Conservation (phyloP, 2,329 filamentous ascomycete genomes). For the Penicillium sclerotiorum region DNA sequence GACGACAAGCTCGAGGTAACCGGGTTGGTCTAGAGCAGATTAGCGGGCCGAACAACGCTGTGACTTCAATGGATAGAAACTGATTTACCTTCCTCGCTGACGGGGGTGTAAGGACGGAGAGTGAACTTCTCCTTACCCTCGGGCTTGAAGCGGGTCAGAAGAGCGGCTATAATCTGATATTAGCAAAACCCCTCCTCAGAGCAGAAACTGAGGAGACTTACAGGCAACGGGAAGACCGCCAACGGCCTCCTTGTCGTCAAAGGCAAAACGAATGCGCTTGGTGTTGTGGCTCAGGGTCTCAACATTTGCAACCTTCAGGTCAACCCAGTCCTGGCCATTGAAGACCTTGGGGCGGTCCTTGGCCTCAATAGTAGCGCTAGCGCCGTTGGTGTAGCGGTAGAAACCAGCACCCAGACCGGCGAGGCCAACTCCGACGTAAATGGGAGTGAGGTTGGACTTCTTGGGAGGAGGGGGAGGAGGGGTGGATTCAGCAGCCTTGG, state of each 20-base stretch:
- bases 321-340: constrained; percentile 84
- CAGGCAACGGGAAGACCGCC: constrained; percentile 81
- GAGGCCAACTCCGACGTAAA: constrained; percentile 54
- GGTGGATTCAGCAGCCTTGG: constrained; percentile 10
- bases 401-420: constrained; percentile 57
- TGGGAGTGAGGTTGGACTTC: constrained; percentile 61
- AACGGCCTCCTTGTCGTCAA: constrained; percentile 80
- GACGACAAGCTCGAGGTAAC: constrained; percentile 84
- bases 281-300: constrained; percentile 91
- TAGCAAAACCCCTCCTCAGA: constrained; percentile 2
- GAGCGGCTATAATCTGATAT: constrained; percentile 56
- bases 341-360: constrained; percentile 59
- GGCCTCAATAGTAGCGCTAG: constrained; percentile 32
- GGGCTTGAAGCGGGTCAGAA: constrained; percentile 90
- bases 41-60: not conserved
- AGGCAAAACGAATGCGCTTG: constrained; percentile 85
- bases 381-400: constrained; percentile 55
- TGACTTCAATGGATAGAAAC: not conserved
- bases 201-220: constrained; percentile 33
- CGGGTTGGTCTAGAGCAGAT: constrained; percentile 63
- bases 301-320: constrained; percentile 75
- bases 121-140: constrained; percentile 81
- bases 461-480: constrained; percentile 22
- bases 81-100: constrained; percentile 81
- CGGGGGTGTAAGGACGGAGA: constrained; percentile 89